Evolutionary conservation across 257 asterid genomes (phyloP), one percentile per base, ranked within the genome.

Genomic region (Fraxinus excelsior): DNA sequence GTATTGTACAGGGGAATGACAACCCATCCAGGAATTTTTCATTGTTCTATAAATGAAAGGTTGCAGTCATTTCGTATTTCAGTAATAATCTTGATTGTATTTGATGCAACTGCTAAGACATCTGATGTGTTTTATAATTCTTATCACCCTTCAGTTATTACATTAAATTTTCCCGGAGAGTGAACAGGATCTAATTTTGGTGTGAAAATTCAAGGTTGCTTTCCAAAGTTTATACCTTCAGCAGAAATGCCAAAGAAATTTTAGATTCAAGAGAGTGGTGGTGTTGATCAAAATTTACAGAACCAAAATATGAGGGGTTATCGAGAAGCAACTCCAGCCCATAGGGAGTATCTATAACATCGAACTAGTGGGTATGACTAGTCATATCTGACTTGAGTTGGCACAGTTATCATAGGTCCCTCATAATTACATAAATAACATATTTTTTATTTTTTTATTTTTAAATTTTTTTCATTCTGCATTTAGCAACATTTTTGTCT

Each of bases 31-130:
- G 37, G 72, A 60, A 10, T 38, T 77, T 62, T 29, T 51, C 21
- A 34, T 26, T 75, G 14, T 51, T 71, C 18, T 49, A 21, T 72
- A 31, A 13, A 40, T 71, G 42, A 65, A 79, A 75, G n/a, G 77
- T 42, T 74, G 74, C 26, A 58, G 5, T 42, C 12, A 11, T 12
- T 42, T 14, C 65, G 77, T 5, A 21, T 69, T 31, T 65, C 62
- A 1, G 9, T 51, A 51, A 51, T 51, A 5, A 51, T 19, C 23
- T 51, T 51, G n/a, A 25, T 51, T 51, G 58, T 51, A 19, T 16
- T 51, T 51, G n/a, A 51, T 51, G 56, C 25, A 19, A 62, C 34
- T 23, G 68, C 25, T 51, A 5, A 19, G 62, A 18, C 1, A 16
- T 51, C 9, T 51, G 3, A 51, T 0, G 25, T 14, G 62, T 14